Base-by-base conservation (phyloP, 2,329 filamentous ascomycete genomes). In the Arthrinium phaeospermum region DNA sequence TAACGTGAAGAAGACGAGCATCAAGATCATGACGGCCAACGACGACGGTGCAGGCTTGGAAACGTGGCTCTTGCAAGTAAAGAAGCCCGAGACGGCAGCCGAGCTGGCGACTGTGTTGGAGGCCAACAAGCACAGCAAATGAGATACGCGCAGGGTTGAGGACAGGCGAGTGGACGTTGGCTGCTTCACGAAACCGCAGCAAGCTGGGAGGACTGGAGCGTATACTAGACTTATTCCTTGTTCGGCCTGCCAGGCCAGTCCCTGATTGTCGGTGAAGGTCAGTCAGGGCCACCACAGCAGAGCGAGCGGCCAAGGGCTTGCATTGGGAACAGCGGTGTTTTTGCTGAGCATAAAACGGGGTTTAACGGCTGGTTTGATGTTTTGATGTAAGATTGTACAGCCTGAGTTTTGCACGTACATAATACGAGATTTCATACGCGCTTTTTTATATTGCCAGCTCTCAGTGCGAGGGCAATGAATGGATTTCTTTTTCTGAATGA, bases 61-160 rank as follows among this genome's bases (percentile, higher is more conserved):
- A 81, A 90, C 90, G 5, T 95, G 91, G 91, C 88, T 92, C 79
- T 81, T 95, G 22, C 90, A 92, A 79, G 89, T 94, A 68, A 94
- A 93, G 84, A 91, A 83, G 64, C 78, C 81, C 19, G 83, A 84
- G 44, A 80, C 80, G 61, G 86, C 91, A 3, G 84, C 86, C 74
- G 86, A 89, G 47, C 77, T 91, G 53, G 87, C 87, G 0, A 80
- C 80, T 22, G 83, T 82, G 2, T 74, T 90, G 78, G 88, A 90
- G 80, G 82, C 85, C 74, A 81, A 89, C 77, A 91, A 91, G 82
- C 90, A 90, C 77, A 90, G 90, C 80, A 85, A 86, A 76, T 85
- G 68, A 70, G 34, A 37, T 64, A 64, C n/a, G 57, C 34, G 57
- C 34, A 30, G 34, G 57, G 10, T 12, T 41, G 13, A 41, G 34